phyloP scores from a whole-genome alignment of 1,284 basidiomycete species.

The Ustilago esculenta region DNA sequence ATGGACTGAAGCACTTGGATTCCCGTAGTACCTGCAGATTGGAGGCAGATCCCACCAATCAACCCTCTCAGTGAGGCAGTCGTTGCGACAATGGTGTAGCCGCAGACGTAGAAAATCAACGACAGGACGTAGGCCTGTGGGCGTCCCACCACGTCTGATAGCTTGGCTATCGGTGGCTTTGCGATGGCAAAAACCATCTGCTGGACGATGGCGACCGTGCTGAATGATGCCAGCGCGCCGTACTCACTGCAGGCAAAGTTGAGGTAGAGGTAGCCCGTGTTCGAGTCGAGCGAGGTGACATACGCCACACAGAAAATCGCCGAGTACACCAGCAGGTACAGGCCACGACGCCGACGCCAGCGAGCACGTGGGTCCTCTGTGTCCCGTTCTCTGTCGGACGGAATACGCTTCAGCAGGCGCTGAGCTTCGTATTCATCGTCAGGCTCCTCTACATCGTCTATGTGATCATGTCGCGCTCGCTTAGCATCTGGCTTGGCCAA shows the following conservation, averaged over 20 bases:
- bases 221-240: constrained; percentile 68
- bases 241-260: constrained; percentile 65
- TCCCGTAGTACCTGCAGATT: constrained; percentile 67
- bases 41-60: constrained; percentile 71
- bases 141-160: constrained; percentile 75
- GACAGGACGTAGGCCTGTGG: constrained; percentile 74
- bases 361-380: constrained; percentile 20
- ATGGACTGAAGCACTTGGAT: constrained; percentile 69
- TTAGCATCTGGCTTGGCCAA: constrained; percentile 12
- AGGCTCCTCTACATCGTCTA: background rate
- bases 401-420: constrained; percentile 16
- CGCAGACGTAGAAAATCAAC: constrained; percentile 69
- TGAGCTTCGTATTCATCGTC: constrained; percentile 21
- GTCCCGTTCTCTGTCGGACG: constrained; percentile 15
- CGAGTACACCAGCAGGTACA: constrained; percentile 53
- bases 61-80: constrained; percentile 72
- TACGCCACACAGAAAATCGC: constrained; percentile 75
- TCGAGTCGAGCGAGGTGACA: constrained; percentile 72
- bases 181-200: constrained; percentile 72
- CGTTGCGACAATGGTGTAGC: constrained; percentile 77
- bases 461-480: constrained; percentile 1
- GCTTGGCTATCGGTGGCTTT: constrained; percentile 82
- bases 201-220: constrained; percentile 65
- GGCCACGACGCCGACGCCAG: constrained; percentile 31
- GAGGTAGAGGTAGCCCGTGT: constrained; percentile 70